phyloP scores from a whole-genome alignment of 1,139 yeast genomes.

The Blastobotrys elegans region DNA sequence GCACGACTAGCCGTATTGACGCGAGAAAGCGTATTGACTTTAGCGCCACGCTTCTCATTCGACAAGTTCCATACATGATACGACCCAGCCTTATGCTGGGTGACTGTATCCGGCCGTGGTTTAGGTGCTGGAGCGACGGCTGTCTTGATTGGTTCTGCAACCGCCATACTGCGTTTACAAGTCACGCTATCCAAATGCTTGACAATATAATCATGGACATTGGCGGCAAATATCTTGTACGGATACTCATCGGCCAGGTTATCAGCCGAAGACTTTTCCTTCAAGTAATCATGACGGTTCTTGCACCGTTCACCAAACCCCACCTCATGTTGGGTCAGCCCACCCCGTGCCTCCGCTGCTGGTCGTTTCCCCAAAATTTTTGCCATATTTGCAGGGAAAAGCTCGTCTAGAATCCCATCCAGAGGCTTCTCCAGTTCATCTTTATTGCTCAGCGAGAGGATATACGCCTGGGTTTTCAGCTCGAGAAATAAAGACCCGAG shows the following conservation, averaged over 20 bases:
- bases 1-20: background rate
- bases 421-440: constrained; percentile 47
- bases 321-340: constrained; percentile 45
- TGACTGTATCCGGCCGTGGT: background rate
- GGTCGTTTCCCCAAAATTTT: constrained; percentile 43
- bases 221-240: constrained; percentile 70
- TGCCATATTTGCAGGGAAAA: constrained; percentile 57
- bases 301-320: constrained; percentile 70
- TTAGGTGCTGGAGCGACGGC: background rate
- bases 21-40: no score
- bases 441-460: constrained; percentile 76
- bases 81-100: constrained; percentile 5
- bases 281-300: constrained; percentile 58
- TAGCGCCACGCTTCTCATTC: background rate
- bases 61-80: constrained; percentile 13
- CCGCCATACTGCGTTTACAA: constrained; percentile 5
- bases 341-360: background rate
- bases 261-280: constrained; percentile 43
- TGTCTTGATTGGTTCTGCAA: constrained; percentile 1
- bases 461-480: constrained; percentile 90
- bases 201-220: constrained; percentile 69
- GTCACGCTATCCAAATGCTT: constrained; percentile 45
- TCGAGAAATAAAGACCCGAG: constrained; percentile 79
- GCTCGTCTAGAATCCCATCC: constrained; percentile 65
- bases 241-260: constrained; percentile 57